Evolutionary conservation across 2,329 filamentous ascomycete species (phyloP).

Genomic region (Beauveria australis): DNA sequence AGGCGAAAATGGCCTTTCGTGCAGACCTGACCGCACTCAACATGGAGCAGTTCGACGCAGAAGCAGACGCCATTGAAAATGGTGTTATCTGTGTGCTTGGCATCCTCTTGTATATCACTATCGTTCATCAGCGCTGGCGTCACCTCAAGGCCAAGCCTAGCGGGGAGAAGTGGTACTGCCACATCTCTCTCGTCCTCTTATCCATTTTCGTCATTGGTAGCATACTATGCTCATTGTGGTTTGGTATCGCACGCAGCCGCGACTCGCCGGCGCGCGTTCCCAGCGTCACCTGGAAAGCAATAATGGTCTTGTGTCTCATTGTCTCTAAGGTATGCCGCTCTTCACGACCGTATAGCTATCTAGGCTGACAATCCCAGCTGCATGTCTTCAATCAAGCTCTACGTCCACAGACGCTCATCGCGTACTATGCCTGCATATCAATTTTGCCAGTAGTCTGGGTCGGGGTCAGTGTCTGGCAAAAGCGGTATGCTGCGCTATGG

Average conservation of each 20-base stretch:
- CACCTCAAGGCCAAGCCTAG: not conserved
- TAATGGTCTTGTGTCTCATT: not conserved
- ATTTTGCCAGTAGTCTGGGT: not conserved
- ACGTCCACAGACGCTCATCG: not conserved
- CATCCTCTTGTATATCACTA: not conserved
- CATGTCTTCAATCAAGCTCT: not conserved
- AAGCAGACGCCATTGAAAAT: not conserved
- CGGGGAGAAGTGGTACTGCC: not conserved
- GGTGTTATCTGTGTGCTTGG: not conserved
- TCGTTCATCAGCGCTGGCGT: not conserved
- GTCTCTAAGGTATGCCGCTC: not conserved
- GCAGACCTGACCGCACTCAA: too few relatives aligned
- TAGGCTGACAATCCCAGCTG: not conserved
- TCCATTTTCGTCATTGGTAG: not conserved
- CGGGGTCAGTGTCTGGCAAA: not conserved
- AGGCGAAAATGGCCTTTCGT: too few relatives aligned
- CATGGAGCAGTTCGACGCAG: not conserved
- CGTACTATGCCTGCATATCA: not conserved
- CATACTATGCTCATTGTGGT: not conserved
- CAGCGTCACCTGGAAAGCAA: not conserved
- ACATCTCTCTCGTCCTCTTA: not conserved
- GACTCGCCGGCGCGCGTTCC: not conserved
- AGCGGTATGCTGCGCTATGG: not conserved
- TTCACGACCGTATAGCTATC: not conserved
- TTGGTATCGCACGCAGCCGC: not conserved